phyloP scores from a whole-genome alignment of 768 basidiomycete species.

The Boletus edulis region DNA sequence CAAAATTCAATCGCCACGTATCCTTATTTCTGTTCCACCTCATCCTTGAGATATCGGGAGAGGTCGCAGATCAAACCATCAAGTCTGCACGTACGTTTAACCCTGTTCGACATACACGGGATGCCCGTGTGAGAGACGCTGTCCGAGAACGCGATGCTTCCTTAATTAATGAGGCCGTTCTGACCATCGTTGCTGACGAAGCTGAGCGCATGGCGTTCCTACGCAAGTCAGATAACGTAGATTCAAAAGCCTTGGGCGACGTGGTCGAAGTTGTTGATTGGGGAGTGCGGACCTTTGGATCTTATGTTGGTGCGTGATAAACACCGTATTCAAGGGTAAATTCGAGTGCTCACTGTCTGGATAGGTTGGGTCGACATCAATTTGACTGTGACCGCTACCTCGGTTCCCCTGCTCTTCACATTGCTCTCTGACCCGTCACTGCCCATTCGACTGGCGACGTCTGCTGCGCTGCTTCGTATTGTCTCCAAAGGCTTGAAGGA shows the following conservation, averaged over 20 bases:
- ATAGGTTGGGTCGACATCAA: constrained; percentile 98
- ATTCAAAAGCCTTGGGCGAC: constrained; percentile 53
- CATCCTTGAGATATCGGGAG: constrained; percentile 91
- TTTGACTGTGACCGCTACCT: constrained; percentile 87
- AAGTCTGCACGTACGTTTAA: constrained; percentile 80
- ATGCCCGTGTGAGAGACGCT: constrained; percentile 82
- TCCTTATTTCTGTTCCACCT: constrained; percentile 89
- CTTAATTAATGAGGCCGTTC: constrained; percentile 80
- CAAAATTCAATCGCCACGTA: constrained; percentile 77
- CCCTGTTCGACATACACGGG: constrained; percentile 70
- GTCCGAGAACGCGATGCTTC: constrained; percentile 89
- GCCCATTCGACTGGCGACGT: constrained; percentile 80
- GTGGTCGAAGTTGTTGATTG: constrained; percentile 82
- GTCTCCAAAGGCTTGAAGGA: constrained; percentile 94
- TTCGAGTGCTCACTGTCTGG: not conserved
- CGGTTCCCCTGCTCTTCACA: constrained; percentile 80
- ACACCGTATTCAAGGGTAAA: not conserved
- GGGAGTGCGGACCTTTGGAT: constrained; percentile 89
- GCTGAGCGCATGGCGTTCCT: constrained; percentile 54
- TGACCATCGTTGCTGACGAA: constrained; percentile 77
- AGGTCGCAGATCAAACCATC: constrained; percentile 94
- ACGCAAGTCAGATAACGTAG: constrained; percentile 42
- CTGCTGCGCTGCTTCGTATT: constrained; percentile 75
- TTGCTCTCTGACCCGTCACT: constrained; percentile 77
- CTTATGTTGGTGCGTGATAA: constrained; percentile 81